Evolutionary conservation across 139 green algal genomes (phyloP), one percentile per base, ranked within the genome.

Genomic region (Chlamydomonas schloesseri): DNA sequence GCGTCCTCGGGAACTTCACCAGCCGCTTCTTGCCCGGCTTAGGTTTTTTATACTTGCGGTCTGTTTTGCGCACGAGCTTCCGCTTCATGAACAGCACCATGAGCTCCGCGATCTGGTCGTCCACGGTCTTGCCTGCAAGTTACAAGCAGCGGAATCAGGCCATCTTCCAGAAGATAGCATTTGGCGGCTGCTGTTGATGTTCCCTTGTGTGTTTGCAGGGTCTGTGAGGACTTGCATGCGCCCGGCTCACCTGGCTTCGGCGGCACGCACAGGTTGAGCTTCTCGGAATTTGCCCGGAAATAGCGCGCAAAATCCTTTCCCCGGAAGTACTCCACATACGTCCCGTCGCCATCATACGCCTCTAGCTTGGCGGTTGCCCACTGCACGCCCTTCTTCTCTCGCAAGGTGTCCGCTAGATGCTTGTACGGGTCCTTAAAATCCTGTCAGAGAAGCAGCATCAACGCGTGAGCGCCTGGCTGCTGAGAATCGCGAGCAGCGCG

Each of bases 21-120:
- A 90, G 67, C 9, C 89, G 71, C 77, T 81, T 90, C 33, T 82
- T 82, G 10, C 89, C 89, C 31, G 89, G 89, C 72, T 93, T 93
- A 50, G 89, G 86, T 57, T 82, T 80, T 42, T 93, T 92, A 50
- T 76, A 92, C 50, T 92, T 92, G 47, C 89, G 85, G 42, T 92
- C 89, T 37, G 85, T 68, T 46, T 89, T 87, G 15, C 73, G 47
- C 58, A 92, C 69, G 0, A 90, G 64, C 31, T 82, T 82, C 29
- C 83, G 77, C 33, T 58, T 53, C 33, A 89, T 37, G 29, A 92
- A 84, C 5, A 79, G 1, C 34, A 73, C 82, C 29, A 87, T 37
- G 11, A 92, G 60, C 42, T 92, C 89, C 2, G 81, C 62, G 33
- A 89, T 84, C 58, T 83, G 73, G 62, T 92, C 89, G 15, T 92